phyloP scores from a whole-genome alignment of 2,329 filamentous ascomycete species.

The Trichophyton simii region DNA sequence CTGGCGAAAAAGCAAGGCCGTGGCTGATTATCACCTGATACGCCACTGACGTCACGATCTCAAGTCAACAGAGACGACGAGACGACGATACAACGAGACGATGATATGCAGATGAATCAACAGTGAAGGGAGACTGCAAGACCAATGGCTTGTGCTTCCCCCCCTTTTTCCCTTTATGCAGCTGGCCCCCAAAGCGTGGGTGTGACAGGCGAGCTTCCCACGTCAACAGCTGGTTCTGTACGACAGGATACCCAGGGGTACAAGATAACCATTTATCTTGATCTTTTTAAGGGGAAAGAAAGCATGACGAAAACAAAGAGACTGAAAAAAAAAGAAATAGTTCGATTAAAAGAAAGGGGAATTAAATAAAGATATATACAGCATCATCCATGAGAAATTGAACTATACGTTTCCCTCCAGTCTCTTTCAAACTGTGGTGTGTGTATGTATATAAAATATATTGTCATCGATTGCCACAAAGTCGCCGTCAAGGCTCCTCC shows the following conservation, averaged over 20 bases:
- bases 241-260: background rate
- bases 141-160: background rate
- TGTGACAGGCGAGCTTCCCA: background rate
- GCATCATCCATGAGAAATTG: background rate
- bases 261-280: background rate
- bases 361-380: background rate
- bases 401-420: background rate
- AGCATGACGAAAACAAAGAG: background rate
- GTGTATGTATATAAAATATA: too few species aligned
- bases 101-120: too few species aligned
- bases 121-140: background rate
- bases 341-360: background rate
- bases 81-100: background rate
- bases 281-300: background rate
- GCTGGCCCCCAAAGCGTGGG: too few species aligned
- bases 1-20: background rate
- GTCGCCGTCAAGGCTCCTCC: too few species aligned
- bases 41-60: constrained; percentile 1
- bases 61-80: background rate
- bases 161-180: background rate
- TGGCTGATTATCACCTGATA: background rate
- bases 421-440: background rate
- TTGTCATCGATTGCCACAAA: too few species aligned
- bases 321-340: background rate
- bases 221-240: background rate